Conservation (phyloP, 768 basidiomycete genomes). For the Lanmaoa pseudosensibilis region DNA sequence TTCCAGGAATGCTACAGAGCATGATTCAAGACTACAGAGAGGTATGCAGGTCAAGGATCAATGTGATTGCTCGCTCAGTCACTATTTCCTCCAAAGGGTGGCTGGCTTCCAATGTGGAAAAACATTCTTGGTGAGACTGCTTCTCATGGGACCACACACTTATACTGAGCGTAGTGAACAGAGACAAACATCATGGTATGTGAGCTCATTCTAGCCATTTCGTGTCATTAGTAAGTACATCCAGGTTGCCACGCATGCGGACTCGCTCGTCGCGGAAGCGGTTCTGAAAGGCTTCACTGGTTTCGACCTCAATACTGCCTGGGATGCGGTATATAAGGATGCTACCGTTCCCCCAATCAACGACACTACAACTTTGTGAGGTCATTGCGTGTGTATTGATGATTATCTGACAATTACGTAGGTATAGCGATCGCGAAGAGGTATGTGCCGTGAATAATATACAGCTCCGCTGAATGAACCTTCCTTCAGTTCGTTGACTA, state of each 20-base stretch:
- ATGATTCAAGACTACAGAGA: constrained; percentile 80
- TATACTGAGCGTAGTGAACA: constrained; percentile 4
- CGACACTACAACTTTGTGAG: constrained; percentile 54
- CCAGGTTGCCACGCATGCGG: constrained; percentile 76
- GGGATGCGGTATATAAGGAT: constrained; percentile 75
- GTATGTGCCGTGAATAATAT: constrained; percentile 30
- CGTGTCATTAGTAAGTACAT: neutral
- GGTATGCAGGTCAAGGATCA: constrained; percentile 33
- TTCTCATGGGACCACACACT: neutral
- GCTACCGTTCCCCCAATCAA: constrained; percentile 59
- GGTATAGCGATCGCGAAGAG: constrained; percentile 75
- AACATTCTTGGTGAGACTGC: constrained; percentile 60
- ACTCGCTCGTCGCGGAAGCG: constrained; percentile 74
- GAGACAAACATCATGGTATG: constrained; percentile 83
- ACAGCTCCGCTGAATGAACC: neutral
- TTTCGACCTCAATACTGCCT: constrained; percentile 65
- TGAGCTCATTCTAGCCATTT: neutral
- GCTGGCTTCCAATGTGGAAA: constrained; percentile 92
- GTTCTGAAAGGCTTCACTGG: constrained; percentile 62
- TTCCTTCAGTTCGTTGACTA: constrained; percentile 61
- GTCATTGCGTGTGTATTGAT: neutral
- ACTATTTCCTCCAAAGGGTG: constrained; percentile 42
- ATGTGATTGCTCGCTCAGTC: neutral
- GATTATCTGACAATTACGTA: constrained; percentile 21
- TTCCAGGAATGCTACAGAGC: constrained; percentile 72